Evolutionary conservation across 2,329 filamentous ascomycete genomes (phyloP).

Genomic region (Tolypocladium capitatum): DNA sequence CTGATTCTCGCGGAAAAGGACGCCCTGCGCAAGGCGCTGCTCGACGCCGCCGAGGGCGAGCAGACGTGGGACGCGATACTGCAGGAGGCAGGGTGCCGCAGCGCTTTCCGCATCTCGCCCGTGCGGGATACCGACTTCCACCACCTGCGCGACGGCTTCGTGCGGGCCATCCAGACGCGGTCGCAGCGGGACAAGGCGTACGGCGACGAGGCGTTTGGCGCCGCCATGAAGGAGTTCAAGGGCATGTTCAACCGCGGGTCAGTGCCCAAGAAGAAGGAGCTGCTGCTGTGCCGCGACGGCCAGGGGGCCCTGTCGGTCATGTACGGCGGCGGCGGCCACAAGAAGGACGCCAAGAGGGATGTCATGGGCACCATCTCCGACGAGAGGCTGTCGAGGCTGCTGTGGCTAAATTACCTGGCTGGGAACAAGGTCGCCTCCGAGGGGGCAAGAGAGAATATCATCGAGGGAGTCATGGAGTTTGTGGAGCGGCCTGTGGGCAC

Average conservation of each 20-base stretch:
- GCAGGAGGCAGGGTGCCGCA: constrained; percentile 53
- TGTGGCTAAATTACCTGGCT: constrained; percentile 85
- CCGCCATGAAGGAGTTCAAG: constrained; percentile 66
- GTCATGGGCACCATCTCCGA: constrained; percentile 61
- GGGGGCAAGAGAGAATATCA: constrained; percentile 63
- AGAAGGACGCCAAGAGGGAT: constrained; percentile 29
- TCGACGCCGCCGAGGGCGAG: constrained; percentile 57
- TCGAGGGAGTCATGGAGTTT: constrained; percentile 78
- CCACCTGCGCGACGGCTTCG: constrained; percentile 83
- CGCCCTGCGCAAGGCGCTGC: constrained; percentile 51
- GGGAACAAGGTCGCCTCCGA: constrained; percentile 82
- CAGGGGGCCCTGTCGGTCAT: constrained; percentile 54
- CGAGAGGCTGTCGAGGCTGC: constrained; percentile 62
- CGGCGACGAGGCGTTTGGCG: constrained; percentile 63
- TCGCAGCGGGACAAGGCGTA: constrained; percentile 43
- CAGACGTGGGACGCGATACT: constrained; percentile 64
- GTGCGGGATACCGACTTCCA: constrained; percentile 91
- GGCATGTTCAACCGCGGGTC: constrained; percentile 66
- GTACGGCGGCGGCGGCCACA: constrained; percentile 48
- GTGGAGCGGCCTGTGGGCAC: constrained; percentile 81
- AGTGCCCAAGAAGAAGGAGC: constrained; percentile 65
- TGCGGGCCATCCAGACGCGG: constrained; percentile 67
- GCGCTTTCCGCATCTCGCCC: constrained; percentile 70
- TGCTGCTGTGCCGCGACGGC: constrained; percentile 57
- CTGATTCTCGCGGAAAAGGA: constrained; percentile 74